Evolutionary conservation across 2,329 filamentous ascomycete species (phyloP).

Genomic region (Aspergillus aculeatinus): DNA sequence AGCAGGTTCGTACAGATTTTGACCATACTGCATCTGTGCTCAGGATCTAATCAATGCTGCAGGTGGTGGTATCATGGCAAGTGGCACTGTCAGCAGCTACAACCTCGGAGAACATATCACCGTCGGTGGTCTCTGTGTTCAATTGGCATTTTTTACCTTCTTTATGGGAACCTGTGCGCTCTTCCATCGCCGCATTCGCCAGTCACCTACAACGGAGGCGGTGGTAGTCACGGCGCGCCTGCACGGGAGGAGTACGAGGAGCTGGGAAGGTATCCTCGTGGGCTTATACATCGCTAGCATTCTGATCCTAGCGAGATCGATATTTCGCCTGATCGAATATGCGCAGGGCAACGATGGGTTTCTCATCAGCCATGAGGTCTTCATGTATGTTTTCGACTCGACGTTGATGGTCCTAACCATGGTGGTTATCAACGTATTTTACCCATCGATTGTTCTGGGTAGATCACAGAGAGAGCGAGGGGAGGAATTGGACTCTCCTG

Average conservation of each 20-base stretch:
- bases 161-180: background rate
- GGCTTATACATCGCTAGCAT: slow-evolving; percentile 22
- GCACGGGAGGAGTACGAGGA: too few species aligned
- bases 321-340: slow-evolving; percentile 34
- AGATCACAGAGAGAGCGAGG: too few species aligned
- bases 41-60: too few species aligned
- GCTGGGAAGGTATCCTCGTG: too few species aligned
- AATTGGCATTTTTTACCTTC: slow-evolving; percentile 1
- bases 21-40: too few species aligned
- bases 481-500: too few species aligned
- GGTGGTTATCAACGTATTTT: background rate
- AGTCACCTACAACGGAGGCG: too few species aligned
- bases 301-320: slow-evolving; percentile 30
- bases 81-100: too few species aligned
- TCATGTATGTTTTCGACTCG: slow-evolving; percentile 35
- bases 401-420: slow-evolving; percentile 30
- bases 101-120: background rate
- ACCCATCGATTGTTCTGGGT: too few species aligned
- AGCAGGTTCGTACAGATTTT: too few species aligned
- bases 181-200: background rate
- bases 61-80: too few species aligned
- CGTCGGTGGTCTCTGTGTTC: background rate
- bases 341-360: slow-evolving; percentile 30
- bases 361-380: slow-evolving; percentile 31
- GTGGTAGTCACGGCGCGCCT: too few species aligned